Percentiles rank a stretch among this genome's conserved stretches.
phyloP scores from a whole-genome alignment of 257 asterid species.

The Solanum gracilifrons region DNA sequence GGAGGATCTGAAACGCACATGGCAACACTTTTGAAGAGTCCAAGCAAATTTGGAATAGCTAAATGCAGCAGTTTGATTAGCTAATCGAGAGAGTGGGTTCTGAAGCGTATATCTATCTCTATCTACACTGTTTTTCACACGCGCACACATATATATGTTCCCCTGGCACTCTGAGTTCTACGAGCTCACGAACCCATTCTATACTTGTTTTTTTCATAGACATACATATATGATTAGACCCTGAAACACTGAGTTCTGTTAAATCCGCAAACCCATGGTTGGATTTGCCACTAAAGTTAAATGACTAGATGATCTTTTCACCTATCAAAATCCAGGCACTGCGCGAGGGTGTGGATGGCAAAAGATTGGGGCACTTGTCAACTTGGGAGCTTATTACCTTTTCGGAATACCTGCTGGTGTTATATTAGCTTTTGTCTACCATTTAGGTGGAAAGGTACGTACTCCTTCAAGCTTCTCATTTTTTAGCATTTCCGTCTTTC shows the following conservation, averaged over 20 bases:
- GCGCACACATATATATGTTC: neutral
- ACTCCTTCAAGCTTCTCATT: neutral
- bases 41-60: neutral
- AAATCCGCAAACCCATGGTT: neutral
- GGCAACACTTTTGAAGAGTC: neutral
- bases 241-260: neutral
- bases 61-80: neutral
- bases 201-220: neutral
- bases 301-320: neutral
- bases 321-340: neutral
- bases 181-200: neutral
- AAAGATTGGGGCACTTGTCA: constrained; percentile 4
- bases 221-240: neutral
- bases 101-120: neutral
- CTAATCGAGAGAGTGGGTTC: neutral
- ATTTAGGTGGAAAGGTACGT: constrained; percentile 7
- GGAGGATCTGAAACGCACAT: neutral
- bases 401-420: constrained; percentile 7
- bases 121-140: neutral
- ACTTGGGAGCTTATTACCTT: constrained; percentile 20
- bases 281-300: neutral
- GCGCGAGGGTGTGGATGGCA: constrained; percentile 18
- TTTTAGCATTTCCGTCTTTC: neutral
- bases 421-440: constrained; percentile 9
- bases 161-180: neutral